Base-by-base conservation (phyloP, 1,284 basidiomycete genomes). In the Pseudozyma sp. region DNA sequence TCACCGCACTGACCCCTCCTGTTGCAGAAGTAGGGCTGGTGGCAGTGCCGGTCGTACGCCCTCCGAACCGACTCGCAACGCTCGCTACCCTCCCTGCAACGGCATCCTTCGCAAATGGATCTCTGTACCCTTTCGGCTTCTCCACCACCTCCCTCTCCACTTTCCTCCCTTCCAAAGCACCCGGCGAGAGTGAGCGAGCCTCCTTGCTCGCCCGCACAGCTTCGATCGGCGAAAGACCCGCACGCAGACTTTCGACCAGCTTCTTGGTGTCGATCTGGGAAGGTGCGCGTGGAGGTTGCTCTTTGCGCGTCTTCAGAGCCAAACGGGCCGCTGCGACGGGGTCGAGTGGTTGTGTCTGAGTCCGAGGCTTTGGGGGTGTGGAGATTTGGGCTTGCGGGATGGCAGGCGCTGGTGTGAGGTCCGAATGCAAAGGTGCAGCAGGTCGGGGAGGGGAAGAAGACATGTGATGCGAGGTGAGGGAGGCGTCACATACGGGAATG, bases 41-140 rank as follows among this genome's bases (percentile, higher is more conserved):
- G 25, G 25, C 25, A 31, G 25, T 31, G 25, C 25, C 25, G 25
- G 25, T 31, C 25, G 25, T 31, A 31, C 25, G 25, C 25, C 77
- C 78, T 1, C 78, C 78, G 43, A 82, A 82, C 31, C 44, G 49
- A 18, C 56, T 59, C 1, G 80, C 78, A 12, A 82, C 75, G 50
- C 66, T 65, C 6, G 80, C 76, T 3, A 82, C 78, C 6, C 79
- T 40, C 2, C 80, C 80, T 11, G 76, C 62, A 1, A 78, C 70
- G 2, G 70, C 59, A 39, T 81, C 71, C 21, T 80, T 80, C 3
- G 75, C 66, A 54, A 82, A 82, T 2, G 72, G 71, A 59, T 82
- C 70, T 49, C 70, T 48, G 13, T 63, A 58, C 18, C 48, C 52
- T 8, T 51, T 55, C 5, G 45, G 16, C 14, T 5, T 31, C 35